Conservation (phyloP, 2,329 filamentous ascomycete species). For the Aspergillus pseudoglaucus region DNA sequence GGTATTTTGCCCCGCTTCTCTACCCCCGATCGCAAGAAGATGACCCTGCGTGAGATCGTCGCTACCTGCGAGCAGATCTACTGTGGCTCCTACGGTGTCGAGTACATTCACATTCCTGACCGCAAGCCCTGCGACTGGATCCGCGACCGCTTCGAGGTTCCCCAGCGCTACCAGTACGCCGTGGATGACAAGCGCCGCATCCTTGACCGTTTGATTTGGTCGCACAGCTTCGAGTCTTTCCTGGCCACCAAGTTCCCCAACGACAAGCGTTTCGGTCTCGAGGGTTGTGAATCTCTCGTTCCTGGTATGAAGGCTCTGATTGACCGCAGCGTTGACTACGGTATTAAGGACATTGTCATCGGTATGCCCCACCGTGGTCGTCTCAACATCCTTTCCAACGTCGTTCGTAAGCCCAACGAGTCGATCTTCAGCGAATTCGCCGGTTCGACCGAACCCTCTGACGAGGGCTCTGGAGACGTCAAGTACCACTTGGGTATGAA, state of each 20-base stretch:
- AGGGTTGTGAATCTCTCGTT: constrained; percentile 93
- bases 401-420: constrained; percentile 98
- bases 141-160: constrained; percentile 87
- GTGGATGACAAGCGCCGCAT: constrained; percentile 98
- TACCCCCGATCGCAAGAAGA: constrained; percentile 81
- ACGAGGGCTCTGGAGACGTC: constrained; percentile 96
- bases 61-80: constrained; percentile 90
- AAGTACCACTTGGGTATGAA: constrained; percentile 99
- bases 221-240: constrained; percentile 94
- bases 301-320: constrained; percentile 99
- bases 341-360: constrained; percentile 98
- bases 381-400: constrained; percentile 95
- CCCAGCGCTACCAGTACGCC: constrained; percentile 91
- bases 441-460: constrained; percentile 75
- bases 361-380: constrained; percentile 99
- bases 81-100: constrained; percentile 93
- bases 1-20: constrained; percentile 94
- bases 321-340: constrained; percentile 95
- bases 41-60: constrained; percentile 93
- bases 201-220: constrained; percentile 96
- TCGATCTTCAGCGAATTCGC: constrained; percentile 99
- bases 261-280: constrained; percentile 97
- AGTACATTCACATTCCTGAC: constrained; percentile 98
- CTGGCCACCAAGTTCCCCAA: constrained; percentile 97
- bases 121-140: constrained; percentile 98